Evolutionary conservation across 1,284 basidiomycete genomes (phyloP).

Genomic region (Leccinum subrobustum): DNA sequence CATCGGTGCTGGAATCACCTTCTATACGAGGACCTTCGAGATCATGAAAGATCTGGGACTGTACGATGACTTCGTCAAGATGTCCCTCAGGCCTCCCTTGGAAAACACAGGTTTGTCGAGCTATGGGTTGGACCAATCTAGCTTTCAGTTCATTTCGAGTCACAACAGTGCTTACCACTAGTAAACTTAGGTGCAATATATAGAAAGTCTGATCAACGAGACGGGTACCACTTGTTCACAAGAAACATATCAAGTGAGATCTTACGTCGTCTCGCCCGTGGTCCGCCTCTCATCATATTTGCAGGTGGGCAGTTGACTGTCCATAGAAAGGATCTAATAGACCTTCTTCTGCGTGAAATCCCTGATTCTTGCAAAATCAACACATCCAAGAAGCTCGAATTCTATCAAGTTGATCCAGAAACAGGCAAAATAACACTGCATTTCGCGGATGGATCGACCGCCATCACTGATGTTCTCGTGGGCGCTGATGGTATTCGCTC

Average conservation of each 20-base stretch:
- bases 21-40: constrained; percentile 35
- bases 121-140: not conserved
- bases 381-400: constrained; percentile 32
- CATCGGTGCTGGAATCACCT: constrained; percentile 38
- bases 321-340: constrained; percentile 36
- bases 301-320: constrained; percentile 29
- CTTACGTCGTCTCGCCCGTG: not conserved
- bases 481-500: constrained; percentile 32
- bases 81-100: constrained; percentile 10
- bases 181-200: constrained; percentile 12
- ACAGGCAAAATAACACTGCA: constrained; percentile 22
- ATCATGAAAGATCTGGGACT: constrained; percentile 36
- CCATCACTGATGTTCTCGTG: constrained; percentile 35
- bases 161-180: not conserved
- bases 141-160: not conserved
- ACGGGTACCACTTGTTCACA: constrained; percentile 27
- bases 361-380: constrained; percentile 31
- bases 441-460: constrained; percentile 35
- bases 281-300: not conserved
- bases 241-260: constrained; percentile 12
- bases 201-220: constrained; percentile 26
- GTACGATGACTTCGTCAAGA: constrained; percentile 15
- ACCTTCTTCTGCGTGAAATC: constrained; percentile 30
- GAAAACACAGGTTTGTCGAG: constrained; percentile 15
- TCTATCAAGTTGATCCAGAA: constrained; percentile 20